These are phyloP conservation scores for Peribolospora baueri DNA, from an alignment of 768 basidiomycete genomes.

Conservation along the genomic window DNA sequence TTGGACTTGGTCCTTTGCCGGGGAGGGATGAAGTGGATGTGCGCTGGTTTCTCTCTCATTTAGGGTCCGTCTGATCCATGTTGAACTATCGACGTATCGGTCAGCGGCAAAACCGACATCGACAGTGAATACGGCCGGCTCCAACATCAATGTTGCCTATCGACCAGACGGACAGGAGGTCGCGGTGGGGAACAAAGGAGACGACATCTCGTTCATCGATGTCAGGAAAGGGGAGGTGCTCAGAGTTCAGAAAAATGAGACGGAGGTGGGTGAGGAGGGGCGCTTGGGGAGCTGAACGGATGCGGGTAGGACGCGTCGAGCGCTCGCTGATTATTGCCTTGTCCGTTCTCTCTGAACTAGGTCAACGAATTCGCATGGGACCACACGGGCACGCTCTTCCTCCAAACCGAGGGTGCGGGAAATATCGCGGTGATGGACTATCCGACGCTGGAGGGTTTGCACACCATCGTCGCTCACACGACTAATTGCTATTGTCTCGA, in stretches of 20 bases:
- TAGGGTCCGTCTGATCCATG: background rate
- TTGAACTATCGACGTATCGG: background rate
- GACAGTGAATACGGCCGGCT: slow-evolving; percentile 6
- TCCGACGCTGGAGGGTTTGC: slow-evolving; percentile 6
- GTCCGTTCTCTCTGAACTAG: background rate
- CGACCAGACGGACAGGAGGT: slow-evolving; percentile 11
- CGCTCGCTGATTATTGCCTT: background rate
- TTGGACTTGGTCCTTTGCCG: no score
- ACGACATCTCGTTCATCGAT: slow-evolving; percentile 9
- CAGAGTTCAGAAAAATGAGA: background rate
- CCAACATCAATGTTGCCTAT: slow-evolving; percentile 12
- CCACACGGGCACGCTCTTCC: slow-evolving; percentile 10
- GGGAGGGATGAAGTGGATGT: no score
- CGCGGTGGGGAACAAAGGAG: slow-evolving; percentile 7
- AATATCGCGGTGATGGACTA: background rate
- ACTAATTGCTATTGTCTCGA: slow-evolving; percentile 5
- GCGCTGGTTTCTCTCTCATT: background rate
- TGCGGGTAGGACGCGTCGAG: background rate
- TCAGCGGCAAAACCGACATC: slow-evolving; percentile 11
- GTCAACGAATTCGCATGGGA: slow-evolving; percentile 12
- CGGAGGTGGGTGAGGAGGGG: slow-evolving; percentile 2
- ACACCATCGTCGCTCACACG: slow-evolving; percentile 2
- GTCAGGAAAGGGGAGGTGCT: slow-evolving; percentile 4
- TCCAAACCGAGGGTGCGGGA: slow-evolving; percentile 6
- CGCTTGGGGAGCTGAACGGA: no score